Evolutionary conservation across 225 moss, liverwort and hornwort species (phyloP), one percentile per base, ranked within the genome.

Genomic region (Lunularia cruciata): DNA sequence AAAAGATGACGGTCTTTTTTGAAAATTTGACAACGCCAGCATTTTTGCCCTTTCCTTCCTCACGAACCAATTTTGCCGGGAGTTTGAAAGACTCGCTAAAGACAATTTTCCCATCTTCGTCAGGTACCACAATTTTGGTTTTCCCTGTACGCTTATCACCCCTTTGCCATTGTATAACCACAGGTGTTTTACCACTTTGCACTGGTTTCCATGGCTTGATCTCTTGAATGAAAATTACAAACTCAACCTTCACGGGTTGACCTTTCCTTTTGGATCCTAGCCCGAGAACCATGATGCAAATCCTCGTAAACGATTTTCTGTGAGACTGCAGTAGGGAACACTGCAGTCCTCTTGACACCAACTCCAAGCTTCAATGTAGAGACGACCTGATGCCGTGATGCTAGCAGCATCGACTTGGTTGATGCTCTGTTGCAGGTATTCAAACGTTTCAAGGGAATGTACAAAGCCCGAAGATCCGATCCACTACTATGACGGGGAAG

Each of bases 81-180:
- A 95, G 84, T 9, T 59, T 77, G 31, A 95, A 90, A 1, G 72
- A 57, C 47, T 95, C 92, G 8, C 90, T 89, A 75, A 95, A 90
- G 19, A 76, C 67, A 25, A 92, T 18, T 70, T 78, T 87, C 15
- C 88, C 90, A 71, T 87, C 67, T 65, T 85, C 91, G 51, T 69
- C 7, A 25, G 92, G 89, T 46, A 84, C 76, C 46, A 58, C 74
- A 23, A 64, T 83, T 48, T 79, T 85, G 8, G 86, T 91, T 4
- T 49, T 84, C 36, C 95, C 88, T 32, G 67, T 84, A 37, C 72
- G 83, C 59, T 81, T 95, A 70, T 84, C 88, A 33, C 95, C 95
- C 68, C 81, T 80, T 40, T 60, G 79, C 95, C 95, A 95, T 34
- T 83, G 82, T 57, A 95, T 61, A 28, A 86, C 16, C 19, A 95